Evolutionary conservation across 208 protist genomes (phyloP).

Genomic region (Herpetomonas samuelpessoai): DNA sequence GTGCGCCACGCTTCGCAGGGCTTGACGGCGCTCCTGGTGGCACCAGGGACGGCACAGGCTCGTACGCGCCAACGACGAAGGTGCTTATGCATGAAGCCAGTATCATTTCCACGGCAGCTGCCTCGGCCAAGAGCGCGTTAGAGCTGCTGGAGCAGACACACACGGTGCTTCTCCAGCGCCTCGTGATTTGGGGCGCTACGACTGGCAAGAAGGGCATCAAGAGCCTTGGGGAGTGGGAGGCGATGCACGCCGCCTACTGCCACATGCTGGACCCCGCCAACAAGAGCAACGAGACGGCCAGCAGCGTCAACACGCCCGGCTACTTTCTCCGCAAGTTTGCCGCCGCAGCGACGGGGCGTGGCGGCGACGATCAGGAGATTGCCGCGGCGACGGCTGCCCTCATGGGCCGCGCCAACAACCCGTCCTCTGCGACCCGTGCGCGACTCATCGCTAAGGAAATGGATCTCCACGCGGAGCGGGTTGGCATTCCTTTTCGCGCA

Average conservation of each 20-base stretch:
- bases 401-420: too few relatives aligned
- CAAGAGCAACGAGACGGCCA: background rate
- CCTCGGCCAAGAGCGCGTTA: background rate
- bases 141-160: slow-evolving; percentile 14
- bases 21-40: too few relatives aligned
- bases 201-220: slow-evolving; percentile 12
- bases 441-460: background rate
- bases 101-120: background rate
- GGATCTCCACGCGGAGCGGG: slow-evolving; percentile 2
- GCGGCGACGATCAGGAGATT: too few relatives aligned
- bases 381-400: too few relatives aligned
- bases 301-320: too few relatives aligned
- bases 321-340: background rate
- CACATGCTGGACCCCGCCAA: slow-evolving; percentile 1
- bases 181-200: slow-evolving; percentile 51
- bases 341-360: background rate
- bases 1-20: too few relatives aligned
- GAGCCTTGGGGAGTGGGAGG: background rate
- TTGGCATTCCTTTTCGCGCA: slow-evolving; percentile 27
- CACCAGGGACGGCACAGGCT: background rate
- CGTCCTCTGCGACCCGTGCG: background rate
- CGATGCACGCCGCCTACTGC: background rate
- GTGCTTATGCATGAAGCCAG: slow-evolving; percentile 4
- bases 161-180: slow-evolving; percentile 53
- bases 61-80: too few relatives aligned